Conservation (phyloP, 345 rosid species). For the Raphanus raphanistrum region DNA sequence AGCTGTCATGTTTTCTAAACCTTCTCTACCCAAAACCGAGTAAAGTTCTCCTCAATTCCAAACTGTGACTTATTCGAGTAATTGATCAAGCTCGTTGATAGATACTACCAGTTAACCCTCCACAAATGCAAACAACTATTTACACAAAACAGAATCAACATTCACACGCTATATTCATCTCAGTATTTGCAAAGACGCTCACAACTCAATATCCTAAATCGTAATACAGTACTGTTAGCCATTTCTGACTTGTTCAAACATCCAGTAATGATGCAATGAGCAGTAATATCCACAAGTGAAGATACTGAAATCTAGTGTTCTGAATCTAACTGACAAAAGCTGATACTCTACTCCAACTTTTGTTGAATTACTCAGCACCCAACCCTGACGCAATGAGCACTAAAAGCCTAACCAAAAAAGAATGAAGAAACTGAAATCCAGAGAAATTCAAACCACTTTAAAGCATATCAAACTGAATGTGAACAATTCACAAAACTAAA, state of each 20-base stretch:
- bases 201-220: background rate
- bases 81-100: background rate
- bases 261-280: background rate
- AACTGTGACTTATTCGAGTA: background rate
- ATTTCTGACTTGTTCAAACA: background rate
- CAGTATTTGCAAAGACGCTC: background rate
- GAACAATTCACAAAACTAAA: background rate
- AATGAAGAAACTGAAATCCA: background rate
- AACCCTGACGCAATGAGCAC: conserved; percentile 15
- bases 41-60: background rate
- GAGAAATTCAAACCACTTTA: background rate
- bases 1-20: background rate
- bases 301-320: background rate
- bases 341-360: background rate
- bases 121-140: background rate
- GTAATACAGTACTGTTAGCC: background rate
- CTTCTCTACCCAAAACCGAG: background rate
- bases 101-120: background rate
- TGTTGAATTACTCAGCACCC: background rate
- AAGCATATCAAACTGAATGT: background rate
- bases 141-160: background rate
- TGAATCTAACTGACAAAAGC: background rate
- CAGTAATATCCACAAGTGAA: background rate
- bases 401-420: background rate
- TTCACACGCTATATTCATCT: conserved; percentile 1